phyloP scores from a whole-genome alignment of 108 stramenopile genomes.

The Conticribra weissflogii region DNA sequence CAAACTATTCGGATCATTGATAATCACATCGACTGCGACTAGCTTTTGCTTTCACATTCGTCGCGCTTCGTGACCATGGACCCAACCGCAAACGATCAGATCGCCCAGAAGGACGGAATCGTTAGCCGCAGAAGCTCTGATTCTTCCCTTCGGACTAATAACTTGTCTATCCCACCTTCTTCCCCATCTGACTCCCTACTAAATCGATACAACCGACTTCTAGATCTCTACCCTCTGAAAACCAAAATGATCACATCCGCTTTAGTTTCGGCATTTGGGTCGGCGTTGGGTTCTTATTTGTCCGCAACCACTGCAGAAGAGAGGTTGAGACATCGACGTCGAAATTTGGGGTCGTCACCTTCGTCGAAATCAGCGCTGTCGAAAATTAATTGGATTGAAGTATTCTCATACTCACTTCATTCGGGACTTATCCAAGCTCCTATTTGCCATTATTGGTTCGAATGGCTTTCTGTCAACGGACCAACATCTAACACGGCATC shows the following conservation, averaged over 20 bases:
- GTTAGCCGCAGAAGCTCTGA: too few relatives aligned
- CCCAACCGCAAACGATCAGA: too few relatives aligned
- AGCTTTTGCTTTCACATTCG: too few relatives aligned
- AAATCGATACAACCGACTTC: constrained; percentile 38
- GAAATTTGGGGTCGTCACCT: not conserved
- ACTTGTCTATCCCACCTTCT: constrained; percentile 8
- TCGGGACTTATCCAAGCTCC: constrained; percentile 42
- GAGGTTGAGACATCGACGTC: not conserved
- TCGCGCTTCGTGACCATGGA: too few relatives aligned
- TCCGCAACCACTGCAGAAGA: constrained; percentile 6
- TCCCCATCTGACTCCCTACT: constrained; percentile 42
- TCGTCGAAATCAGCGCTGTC: constrained; percentile 6
- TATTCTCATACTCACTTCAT: constrained; percentile 41
- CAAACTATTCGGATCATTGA: too few relatives aligned
- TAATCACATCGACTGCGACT: too few relatives aligned
- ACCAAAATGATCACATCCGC: constrained; percentile 50
- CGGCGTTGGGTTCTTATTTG: constrained; percentile 34
- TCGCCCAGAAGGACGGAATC: too few relatives aligned
- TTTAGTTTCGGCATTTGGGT: constrained; percentile 38
- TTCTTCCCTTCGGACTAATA: too few relatives aligned
- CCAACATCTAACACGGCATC: constrained; percentile 47
- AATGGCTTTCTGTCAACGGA: constrained; percentile 43
- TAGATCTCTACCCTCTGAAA: constrained; percentile 39
- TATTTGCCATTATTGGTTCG: constrained; percentile 47
- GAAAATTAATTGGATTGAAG: constrained; percentile 50